These are phyloP conservation scores for Coriaria nepalensis DNA, from an alignment of 306 rosid genomes.

Conservation along the genomic window DNA sequence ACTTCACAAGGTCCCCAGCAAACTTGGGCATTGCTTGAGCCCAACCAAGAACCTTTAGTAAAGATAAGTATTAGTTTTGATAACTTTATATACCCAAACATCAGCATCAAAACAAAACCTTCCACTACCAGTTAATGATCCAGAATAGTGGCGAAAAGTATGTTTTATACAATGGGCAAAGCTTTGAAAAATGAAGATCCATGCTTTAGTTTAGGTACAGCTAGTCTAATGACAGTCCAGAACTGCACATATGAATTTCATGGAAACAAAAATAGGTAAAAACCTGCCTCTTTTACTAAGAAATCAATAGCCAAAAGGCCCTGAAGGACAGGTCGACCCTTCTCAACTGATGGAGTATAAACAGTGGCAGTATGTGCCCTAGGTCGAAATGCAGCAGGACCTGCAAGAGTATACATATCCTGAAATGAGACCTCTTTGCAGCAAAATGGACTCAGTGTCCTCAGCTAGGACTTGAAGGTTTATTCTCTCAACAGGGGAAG, in stretches of 20 bases:
- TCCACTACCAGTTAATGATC: too few relatives aligned
- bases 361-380: slow-evolving; percentile 73
- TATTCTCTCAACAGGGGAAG: too few relatives aligned
- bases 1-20: slow-evolving; percentile 80
- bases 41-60: slow-evolving; percentile 94
- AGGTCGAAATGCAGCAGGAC: slow-evolving; percentile 99
- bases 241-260: too few relatives aligned
- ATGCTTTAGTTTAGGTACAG: too few relatives aligned
- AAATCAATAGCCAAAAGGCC: slow-evolving; percentile 92
- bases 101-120: not conserved
- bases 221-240: too few relatives aligned
- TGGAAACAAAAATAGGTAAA: slow-evolving; percentile 8
- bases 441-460: not conserved
- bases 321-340: slow-evolving; percentile 93
- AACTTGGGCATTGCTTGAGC: slow-evolving; percentile 99
- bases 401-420: slow-evolving; percentile 31
- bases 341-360: slow-evolving; percentile 71
- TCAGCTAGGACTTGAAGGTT: not conserved
- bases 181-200: too few relatives aligned
- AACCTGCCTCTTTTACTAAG: slow-evolving; percentile 81
- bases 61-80: slow-evolving; percentile 11
- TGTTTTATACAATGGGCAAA: too few relatives aligned
- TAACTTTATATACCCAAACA: slow-evolving; percentile 14
- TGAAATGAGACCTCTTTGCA: slow-evolving; percentile 6
- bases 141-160: slow-evolving; percentile 6